Evolutionary conservation across 1,284 basidiomycete species (phyloP).

Genomic region (Meira miltonrushii): DNA sequence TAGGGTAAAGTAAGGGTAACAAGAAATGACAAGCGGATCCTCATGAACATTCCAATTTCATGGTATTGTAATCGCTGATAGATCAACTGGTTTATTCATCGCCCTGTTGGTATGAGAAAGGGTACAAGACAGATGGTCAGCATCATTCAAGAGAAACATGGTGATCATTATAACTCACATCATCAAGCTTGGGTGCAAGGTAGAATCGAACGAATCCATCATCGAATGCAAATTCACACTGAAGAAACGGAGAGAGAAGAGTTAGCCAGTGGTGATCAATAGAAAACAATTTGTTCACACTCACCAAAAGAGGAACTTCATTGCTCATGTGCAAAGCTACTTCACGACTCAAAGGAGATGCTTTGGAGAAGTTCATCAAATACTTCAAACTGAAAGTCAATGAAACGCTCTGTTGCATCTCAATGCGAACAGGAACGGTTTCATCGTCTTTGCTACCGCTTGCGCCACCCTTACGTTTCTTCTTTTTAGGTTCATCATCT

Average conservation of each 20-base stretch:
- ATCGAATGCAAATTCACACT: constrained; percentile 80
- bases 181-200: constrained; percentile 49
- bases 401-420: constrained; percentile 67
- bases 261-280: constrained; percentile 54
- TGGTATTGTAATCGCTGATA: too few relatives aligned
- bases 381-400: constrained; percentile 97
- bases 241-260: constrained; percentile 20
- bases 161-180: constrained; percentile 9
- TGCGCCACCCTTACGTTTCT: constrained; percentile 32
- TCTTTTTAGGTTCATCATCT: constrained; percentile 45
- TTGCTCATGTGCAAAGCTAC: constrained; percentile 57
- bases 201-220: constrained; percentile 60
- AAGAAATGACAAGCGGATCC: too few relatives aligned
- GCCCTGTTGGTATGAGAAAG: too few relatives aligned
- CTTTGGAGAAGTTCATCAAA: constrained; percentile 94
- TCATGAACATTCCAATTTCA: too few relatives aligned
- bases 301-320: constrained; percentile 39
- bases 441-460: constrained; percentile 41
- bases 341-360: constrained; percentile 66
- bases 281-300: constrained; percentile 20
- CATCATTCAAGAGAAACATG: too few relatives aligned
- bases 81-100: too few relatives aligned
- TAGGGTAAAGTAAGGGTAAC: too few relatives aligned
- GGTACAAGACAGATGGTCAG: too few relatives aligned
- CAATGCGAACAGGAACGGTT: constrained; percentile 53